Evolutionary conservation across 1,284 basidiomycete species (phyloP), one percentile per base, ranked within the genome.

Genomic region (Bjerkandera adusta): DNA sequence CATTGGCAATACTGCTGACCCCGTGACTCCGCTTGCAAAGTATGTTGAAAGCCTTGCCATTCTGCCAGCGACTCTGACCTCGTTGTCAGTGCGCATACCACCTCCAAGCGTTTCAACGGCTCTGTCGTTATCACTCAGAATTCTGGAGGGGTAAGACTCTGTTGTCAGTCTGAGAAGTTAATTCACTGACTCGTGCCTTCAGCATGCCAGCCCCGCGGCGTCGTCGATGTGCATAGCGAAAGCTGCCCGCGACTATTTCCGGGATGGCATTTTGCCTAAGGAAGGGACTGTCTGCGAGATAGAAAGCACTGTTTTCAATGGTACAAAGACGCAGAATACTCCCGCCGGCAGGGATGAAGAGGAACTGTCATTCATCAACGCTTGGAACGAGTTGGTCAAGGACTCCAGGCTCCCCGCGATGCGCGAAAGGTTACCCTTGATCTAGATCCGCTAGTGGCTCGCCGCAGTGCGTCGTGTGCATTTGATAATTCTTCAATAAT

Each of bases 1-100:
- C 26, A 47, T 54, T 30, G 55, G 55, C 10, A 56, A 56, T 32
- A 52, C 49, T n/a, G 52, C 49, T 13, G 55, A 51, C 25, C 49
- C 49, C 12, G 49, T 45, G 22, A 51, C 49, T 3, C 49, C 49
- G 6, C 45, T 47, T 8, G 24, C 36, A 13, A 27, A 47, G 49
- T 51, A 44, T 26, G 24, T 30, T 20, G 5, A 6, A 33, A 18
- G 4, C 16, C 13, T 12, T 25, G n/a, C 32, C 41, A 45, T 18
- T 15, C 21, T n/a, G 13, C 6, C 10, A 21, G 18, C 5, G 7
- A 27, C n/a, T 21, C n/a, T 43, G 8, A 29, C 16, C 40, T 32
- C 3, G 10, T n/a, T 30, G 8, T 30, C 21, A 47, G 45, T 34
- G 45, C 45, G 6, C 37, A 35, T 22, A 27, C 11, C 5, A 40